These are phyloP conservation scores for Podila epigama DNA, from an alignment of 192 early-diverging fungal species.

Conservation along the genomic window DNA sequence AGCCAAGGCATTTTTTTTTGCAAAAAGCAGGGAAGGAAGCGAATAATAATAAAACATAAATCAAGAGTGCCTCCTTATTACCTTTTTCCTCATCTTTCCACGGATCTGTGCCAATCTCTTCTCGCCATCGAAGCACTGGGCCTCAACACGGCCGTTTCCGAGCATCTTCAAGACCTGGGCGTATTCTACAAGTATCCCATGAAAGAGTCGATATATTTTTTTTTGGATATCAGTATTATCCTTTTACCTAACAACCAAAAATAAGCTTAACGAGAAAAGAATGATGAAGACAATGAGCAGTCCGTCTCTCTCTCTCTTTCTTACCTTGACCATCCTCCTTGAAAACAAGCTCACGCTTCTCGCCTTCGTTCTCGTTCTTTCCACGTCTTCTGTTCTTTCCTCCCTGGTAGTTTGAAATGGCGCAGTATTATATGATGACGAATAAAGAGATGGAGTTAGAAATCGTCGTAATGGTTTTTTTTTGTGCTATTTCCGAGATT, in stretches of 20 bases:
- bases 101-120: conserved; percentile 96
- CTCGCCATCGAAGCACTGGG: conserved; percentile 87
- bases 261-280: neutral
- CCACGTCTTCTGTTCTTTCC: conserved; percentile 90
- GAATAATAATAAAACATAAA: neutral
- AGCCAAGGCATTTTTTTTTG: too few relatives aligned
- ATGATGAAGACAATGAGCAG: neutral
- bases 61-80: conserved; percentile 13
- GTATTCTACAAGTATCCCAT: too few relatives aligned
- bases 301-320: neutral
- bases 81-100: conserved; percentile 98
- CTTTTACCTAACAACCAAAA: neutral
- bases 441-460: neutral
- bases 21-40: neutral
- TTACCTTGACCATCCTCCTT: conserved; percentile 95
- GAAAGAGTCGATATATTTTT: too few relatives aligned
- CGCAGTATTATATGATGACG: neutral
- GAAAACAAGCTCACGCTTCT: conserved; percentile 97
- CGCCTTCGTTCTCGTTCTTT: conserved; percentile 95
- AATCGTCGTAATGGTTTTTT: neutral
- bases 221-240: too few relatives aligned
- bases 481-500: neutral
- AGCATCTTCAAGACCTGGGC: conserved; percentile 94
- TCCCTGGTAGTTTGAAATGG: conserved; percentile 57
- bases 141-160: conserved; percentile 94